These are phyloP conservation scores for Phytophthora sojae DNA, from an alignment of 352 stramenopile genomes.

Conservation along the genomic window DNA sequence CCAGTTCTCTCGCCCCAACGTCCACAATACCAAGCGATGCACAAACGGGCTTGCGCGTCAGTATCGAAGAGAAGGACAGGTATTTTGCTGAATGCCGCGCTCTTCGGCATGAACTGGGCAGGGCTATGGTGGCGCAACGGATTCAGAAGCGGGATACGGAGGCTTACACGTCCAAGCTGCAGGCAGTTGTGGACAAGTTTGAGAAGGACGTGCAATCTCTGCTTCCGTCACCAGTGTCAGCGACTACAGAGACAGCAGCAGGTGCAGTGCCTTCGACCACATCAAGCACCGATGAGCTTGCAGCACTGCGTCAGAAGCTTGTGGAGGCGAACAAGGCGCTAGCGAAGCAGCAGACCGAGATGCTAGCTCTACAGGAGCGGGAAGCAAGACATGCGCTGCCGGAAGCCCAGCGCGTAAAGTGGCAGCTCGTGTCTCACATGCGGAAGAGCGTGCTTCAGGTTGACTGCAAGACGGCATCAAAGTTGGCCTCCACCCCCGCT, in stretches of 20 bases:
- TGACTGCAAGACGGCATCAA: constrained; percentile 53
- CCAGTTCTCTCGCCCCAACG: constrained; percentile 37
- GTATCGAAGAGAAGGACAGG: constrained; percentile 66
- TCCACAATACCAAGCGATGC: constrained; percentile 34
- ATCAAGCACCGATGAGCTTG: constrained; percentile 55
- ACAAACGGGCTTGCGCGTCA: constrained; percentile 50
- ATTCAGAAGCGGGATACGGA: constrained; percentile 51
- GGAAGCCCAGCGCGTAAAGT: constrained; percentile 72
- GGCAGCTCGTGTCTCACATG: constrained; percentile 65
- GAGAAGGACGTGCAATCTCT: constrained; percentile 61
- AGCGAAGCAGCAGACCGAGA: constrained; percentile 67
- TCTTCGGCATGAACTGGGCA: constrained; percentile 70
- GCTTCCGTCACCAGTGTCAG: constrained; percentile 26
- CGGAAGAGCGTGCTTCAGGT: constrained; percentile 71
- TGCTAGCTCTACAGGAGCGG: constrained; percentile 69
- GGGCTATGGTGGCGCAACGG: constrained; percentile 55
- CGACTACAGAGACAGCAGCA: constrained; percentile 9
- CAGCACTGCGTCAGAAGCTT: constrained; percentile 65
- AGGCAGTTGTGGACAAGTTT: constrained; percentile 66
- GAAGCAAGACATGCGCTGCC: constrained; percentile 68
- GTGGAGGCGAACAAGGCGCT: constrained; percentile 73
- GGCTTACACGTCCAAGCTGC: constrained; percentile 52
- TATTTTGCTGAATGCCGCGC: constrained; percentile 73
- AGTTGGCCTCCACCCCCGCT: constrained; percentile 6
- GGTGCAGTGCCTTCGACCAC: constrained; percentile 8